Evolutionary conservation across 805 yeast genomes (phyloP).

Genomic region (Myxozyma neglecta): DNA sequence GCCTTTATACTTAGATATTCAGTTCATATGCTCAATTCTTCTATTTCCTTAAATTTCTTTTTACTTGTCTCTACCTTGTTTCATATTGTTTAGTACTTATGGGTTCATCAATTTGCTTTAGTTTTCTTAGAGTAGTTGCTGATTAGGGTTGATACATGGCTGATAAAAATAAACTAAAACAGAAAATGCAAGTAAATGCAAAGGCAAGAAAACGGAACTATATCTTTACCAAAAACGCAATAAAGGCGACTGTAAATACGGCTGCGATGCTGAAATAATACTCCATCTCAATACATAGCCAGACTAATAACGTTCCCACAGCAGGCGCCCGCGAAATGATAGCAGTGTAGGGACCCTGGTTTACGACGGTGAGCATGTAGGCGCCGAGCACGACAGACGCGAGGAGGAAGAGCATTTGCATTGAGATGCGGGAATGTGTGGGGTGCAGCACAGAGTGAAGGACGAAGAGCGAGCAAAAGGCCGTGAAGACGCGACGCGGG

Average conservation of each 20-base stretch:
- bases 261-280: constrained; percentile 36
- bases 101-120: too few species aligned
- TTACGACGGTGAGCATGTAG: constrained; percentile 39
- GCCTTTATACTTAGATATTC: too few species aligned
- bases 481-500: constrained; percentile 23
- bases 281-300: constrained; percentile 45
- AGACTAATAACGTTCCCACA: constrained; percentile 44
- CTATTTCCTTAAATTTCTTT: too few species aligned
- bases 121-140: too few species aligned
- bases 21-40: too few species aligned
- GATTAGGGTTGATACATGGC: too few species aligned
- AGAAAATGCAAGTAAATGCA: background rate
- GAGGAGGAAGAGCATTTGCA: constrained; percentile 33
- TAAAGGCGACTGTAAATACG: constrained; percentile 12
- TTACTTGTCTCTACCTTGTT: too few species aligned
- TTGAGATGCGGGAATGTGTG: constrained; percentile 20
- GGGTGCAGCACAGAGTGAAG: constrained; percentile 39
- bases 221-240: constrained; percentile 14
- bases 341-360: constrained; percentile 43
- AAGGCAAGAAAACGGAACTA: background rate
- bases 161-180: background rate
- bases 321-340: constrained; percentile 46
- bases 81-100: too few species aligned
- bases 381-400: constrained; percentile 38
- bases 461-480: constrained; percentile 39